A percentile compares a stretch with the other conserved stretches of the same genome.
phyloP scores from a whole-genome alignment of 2,329 filamentous ascomycete species.

The Zasmidium citrigriseum region DNA sequence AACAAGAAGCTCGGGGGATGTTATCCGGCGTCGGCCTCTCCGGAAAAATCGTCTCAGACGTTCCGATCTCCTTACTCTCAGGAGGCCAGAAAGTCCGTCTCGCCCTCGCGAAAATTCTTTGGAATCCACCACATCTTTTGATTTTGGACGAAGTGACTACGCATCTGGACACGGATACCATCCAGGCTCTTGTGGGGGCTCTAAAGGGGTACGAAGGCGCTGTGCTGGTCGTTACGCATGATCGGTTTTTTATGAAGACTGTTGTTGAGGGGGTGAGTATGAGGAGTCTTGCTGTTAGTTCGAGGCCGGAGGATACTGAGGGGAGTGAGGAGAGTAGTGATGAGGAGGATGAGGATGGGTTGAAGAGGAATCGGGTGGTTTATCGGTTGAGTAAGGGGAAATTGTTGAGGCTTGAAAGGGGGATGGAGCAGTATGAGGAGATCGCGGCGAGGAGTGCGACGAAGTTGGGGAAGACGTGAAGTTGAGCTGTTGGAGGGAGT shows the following conservation, averaged over 20 bases:
- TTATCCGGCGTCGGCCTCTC: slow-evolving; percentile 70
- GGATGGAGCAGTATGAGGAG: slow-evolving; percentile 25
- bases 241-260: slow-evolving; percentile 76
- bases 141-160: slow-evolving; percentile 82
- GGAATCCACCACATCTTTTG: slow-evolving; percentile 68
- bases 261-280: slow-evolving; percentile 63
- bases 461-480: slow-evolving; percentile 15
- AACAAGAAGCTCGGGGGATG: slow-evolving; percentile 68
- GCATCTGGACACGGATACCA: slow-evolving; percentile 81
- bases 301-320: slow-evolving; percentile 28
- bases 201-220: slow-evolving; percentile 71
- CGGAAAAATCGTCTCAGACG: slow-evolving; percentile 70
- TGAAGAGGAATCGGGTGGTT: slow-evolving; percentile 13
- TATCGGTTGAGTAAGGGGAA: slow-evolving; percentile 22
- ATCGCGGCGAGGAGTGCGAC: slow-evolving; percentile 19
- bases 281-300: slow-evolving; percentile 14
- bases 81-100: slow-evolving; percentile 72
- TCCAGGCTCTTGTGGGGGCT: slow-evolving; percentile 68
- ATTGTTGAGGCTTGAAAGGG: slow-evolving; percentile 15
- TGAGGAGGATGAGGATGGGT: slow-evolving; percentile 17
- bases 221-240: slow-evolving; percentile 76
- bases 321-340: slow-evolving; percentile 22
- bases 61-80: slow-evolving; percentile 71
- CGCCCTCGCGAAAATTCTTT: slow-evolving; percentile 69
- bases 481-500: too few species aligned